phyloP scores from a whole-genome alignment of 2,329 filamentous ascomycete species.

The Cladosporium sp. region DNA sequence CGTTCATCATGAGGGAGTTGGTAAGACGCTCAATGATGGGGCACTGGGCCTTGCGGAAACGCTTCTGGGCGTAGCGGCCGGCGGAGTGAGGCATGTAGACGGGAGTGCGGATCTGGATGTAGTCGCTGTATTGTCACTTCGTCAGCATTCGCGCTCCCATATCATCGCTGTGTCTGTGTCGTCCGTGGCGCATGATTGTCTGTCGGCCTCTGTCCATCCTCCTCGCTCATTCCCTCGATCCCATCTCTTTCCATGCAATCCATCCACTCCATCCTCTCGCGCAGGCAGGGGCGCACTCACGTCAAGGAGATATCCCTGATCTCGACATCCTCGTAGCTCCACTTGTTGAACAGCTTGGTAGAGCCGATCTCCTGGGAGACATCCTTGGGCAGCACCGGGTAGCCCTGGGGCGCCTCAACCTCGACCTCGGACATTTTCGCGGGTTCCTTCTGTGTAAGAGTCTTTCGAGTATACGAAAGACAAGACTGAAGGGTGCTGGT shows the following conservation, averaged over 20 bases:
- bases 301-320: slow-evolving; percentile 99
- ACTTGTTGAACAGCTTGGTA: slow-evolving; percentile 98
- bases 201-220: neutral
- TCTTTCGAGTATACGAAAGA: slow-evolving; percentile 19
- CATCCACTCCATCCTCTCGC: slow-evolving; percentile 21
- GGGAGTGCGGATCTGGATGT: slow-evolving; percentile 98
- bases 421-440: slow-evolving; percentile 72
- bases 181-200: neutral
- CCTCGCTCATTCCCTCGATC: neutral
- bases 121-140: slow-evolving; percentile 70
- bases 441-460: slow-evolving; percentile 19
- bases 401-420: slow-evolving; percentile 81
- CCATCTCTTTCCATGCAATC: slow-evolving; percentile 15
- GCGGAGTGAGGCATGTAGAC: slow-evolving; percentile 99
- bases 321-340: slow-evolving; percentile 98
- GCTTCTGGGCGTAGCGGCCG: slow-evolving; percentile 97
- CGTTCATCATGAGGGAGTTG: slow-evolving; percentile 99
- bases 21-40: slow-evolving; percentile 99
- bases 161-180: slow-evolving; percentile 10
- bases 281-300: slow-evolving; percentile 61
- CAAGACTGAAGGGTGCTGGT: slow-evolving; percentile 21
- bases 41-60: slow-evolving; percentile 99
- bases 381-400: slow-evolving; percentile 88
- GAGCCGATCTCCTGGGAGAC: slow-evolving; percentile 84
- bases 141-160: slow-evolving; percentile 19